Evolutionary conservation across 2,329 filamentous ascomycete species (phyloP), one percentile per base, ranked within the genome.

Genomic region (Knoxdaviesia capensis): DNA sequence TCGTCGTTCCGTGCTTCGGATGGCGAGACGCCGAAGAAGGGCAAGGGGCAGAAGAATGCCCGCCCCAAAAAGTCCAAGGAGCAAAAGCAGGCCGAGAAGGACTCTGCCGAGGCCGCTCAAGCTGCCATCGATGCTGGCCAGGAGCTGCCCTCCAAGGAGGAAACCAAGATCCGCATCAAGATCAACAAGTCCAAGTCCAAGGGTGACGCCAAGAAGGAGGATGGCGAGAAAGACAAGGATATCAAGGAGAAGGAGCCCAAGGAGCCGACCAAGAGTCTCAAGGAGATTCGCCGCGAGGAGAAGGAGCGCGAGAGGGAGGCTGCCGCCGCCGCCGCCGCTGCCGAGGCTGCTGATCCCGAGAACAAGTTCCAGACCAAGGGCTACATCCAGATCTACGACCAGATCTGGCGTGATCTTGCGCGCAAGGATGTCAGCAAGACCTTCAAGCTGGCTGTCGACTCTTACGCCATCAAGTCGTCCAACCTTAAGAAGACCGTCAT

Each of bases 401-500:
- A 94, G 58, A 96, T 96, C 49, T 92, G 85, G 79, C 81, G 88
- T 48, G 90, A 98, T 54, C 76, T 98, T 52, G 84, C 88, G 3
- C 77, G 85, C 46, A 94, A 94, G 56, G 86, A 94, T 56, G 81
- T 94, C 46, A 83, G 81, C 53, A 96, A 94, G 63, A 83, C 93
- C 0, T 86, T 77, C 56, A 84, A 90, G 50, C 71, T 94, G 56
- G 92, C 92, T 43, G 75, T 78, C 43, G 80, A 85, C 50, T 94
- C 88, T 0, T 77, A 88, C 45, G 73, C 77, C 6, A 92, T 80
- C 34, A 92, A 92, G 56, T 74, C 82, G 42, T 92, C 88, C n/a
- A 98, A 98, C 52, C 71, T 94, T 39, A 90, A 93, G 57, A 98
- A 98, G 69, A 98, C 90, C 0, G 90, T 87, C 9, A 88, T 96